Evolutionary conservation across 768 basidiomycete species (phyloP).

Genomic region (Lactarius pseudohatsudake): DNA sequence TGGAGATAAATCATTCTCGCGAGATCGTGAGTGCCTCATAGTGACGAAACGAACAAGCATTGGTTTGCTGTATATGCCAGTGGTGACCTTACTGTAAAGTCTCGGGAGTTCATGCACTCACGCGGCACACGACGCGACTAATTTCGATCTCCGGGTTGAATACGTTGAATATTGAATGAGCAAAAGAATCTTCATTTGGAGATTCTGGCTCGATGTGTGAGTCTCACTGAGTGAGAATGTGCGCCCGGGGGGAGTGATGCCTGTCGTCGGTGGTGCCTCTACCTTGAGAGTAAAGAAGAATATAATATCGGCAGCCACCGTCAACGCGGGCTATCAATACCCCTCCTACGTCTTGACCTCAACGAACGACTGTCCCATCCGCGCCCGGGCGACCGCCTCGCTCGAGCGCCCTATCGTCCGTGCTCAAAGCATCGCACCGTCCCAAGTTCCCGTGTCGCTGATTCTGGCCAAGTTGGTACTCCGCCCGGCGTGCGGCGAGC

Average conservation of each 20-base stretch:
- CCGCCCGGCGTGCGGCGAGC: constrained; percentile 35
- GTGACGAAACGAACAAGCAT: too few species aligned
- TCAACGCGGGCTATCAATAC: neutral
- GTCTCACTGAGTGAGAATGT: too few species aligned
- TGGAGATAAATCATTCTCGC: too few species aligned
- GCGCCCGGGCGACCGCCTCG: constrained; percentile 44
- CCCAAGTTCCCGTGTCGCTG: constrained; percentile 65
- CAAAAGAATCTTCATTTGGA: too few species aligned
- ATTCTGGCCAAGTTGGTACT: constrained; percentile 45
- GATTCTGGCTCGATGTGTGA: too few species aligned
- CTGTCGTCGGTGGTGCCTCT: neutral
- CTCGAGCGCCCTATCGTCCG: constrained; percentile 37
- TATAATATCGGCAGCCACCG: neutral
- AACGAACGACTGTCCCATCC: constrained; percentile 81
- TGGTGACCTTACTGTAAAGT: too few species aligned
- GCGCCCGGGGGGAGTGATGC: neutral
- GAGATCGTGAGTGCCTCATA: too few species aligned
- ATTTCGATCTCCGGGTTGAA: too few species aligned
- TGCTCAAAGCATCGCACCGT: constrained; percentile 63
- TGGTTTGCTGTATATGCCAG: too few species aligned
- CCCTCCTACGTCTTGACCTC: constrained; percentile 44
- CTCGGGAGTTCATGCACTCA: too few species aligned
- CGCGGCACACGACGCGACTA: too few species aligned
- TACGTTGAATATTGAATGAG: too few species aligned
- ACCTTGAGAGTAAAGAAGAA: neutral